Evolutionary conservation across 768 basidiomycete genomes (phyloP).

Genomic region (Gymnopilus dilepis): DNA sequence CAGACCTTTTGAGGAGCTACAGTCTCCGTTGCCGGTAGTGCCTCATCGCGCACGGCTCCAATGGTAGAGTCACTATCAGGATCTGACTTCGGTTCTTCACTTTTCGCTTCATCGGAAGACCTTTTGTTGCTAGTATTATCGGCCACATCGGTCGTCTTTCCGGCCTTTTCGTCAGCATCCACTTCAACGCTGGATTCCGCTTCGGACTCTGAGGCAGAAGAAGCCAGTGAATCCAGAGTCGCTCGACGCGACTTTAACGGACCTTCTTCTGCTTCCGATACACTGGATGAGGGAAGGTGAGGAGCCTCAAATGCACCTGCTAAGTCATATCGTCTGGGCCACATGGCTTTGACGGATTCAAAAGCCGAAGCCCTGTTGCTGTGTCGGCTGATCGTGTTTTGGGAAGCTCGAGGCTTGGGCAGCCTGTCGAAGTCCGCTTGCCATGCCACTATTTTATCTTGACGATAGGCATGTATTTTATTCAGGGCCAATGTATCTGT

Average conservation of each 20-base stretch:
- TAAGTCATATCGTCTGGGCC: conserved; percentile 67
- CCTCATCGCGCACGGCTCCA: conserved; percentile 49
- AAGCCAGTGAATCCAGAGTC: conserved; percentile 61
- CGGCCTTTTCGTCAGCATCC: conserved; percentile 18
- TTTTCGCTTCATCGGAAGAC: conserved; percentile 19
- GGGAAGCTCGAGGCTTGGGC: conserved; percentile 67
- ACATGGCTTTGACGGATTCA: conserved; percentile 72
- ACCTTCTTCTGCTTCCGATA: conserved; percentile 78
- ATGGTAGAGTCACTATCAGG: conserved; percentile 88
- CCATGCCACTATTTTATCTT: conserved; percentile 97
- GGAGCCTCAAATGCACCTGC: conserved; percentile 56
- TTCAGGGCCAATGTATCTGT: conserved; percentile 90
- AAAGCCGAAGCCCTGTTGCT: conserved; percentile 67
- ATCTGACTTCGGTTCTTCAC: conserved; percentile 52
- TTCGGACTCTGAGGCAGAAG: conserved; percentile 80
- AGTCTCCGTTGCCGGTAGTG: neutral
- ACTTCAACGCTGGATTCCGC: conserved; percentile 47
- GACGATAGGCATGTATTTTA: conserved; percentile 81
- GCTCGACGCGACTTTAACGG: conserved; percentile 49
- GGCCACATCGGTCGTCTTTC: conserved; percentile 17
- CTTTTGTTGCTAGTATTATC: conserved; percentile 8
- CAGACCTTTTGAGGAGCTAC: conserved; percentile 33
- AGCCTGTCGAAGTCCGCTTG: conserved; percentile 91
- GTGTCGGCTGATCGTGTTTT: conserved; percentile 49
- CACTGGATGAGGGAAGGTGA: conserved; percentile 64